These are phyloP conservation scores for Penicillium sp. DNA, from an alignment of 2,329 filamentous ascomycete genomes.

Conservation along the genomic window DNA sequence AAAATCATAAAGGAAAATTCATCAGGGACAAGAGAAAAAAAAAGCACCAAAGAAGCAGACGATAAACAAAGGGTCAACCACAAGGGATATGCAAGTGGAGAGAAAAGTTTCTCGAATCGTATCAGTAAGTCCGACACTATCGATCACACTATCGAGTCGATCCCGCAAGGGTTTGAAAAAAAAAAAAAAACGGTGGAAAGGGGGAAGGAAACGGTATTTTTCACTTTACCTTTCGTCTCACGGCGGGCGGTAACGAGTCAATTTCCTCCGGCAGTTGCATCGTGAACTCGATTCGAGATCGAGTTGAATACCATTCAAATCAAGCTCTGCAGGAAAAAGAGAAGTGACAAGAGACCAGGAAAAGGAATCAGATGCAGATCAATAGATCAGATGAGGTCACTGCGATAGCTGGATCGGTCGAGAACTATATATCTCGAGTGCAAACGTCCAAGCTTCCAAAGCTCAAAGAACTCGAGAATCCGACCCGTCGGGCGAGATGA, in stretches of 20 bases:
- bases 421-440: no score
- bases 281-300: not conserved
- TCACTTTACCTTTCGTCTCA: constrained; percentile 56
- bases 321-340: no score
- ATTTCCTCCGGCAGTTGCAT: constrained; percentile 29
- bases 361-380: not conserved
- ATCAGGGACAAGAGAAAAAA: not conserved
- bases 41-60: not conserved
- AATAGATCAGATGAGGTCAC: no score
- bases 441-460: not conserved
- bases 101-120: not conserved
- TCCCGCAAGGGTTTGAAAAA: constrained; percentile 3
- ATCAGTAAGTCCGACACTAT: constrained; percentile 1
- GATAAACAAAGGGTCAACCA: not conserved
- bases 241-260: constrained; percentile 55
- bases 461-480: not conserved
- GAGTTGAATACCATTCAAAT: not conserved
- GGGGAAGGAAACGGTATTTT: no score
- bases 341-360: not conserved
- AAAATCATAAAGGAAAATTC: no score
- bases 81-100: not conserved
- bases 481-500: not conserved
- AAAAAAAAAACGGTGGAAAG: constrained; percentile 4
- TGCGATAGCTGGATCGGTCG: no score
- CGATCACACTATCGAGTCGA: constrained; percentile 14